Percentiles rank a stretch among this genome's conserved stretches.
Conservation (phyloP, 2,329 filamentous ascomycete species). For the Endoconidiophora polonica region DNA sequence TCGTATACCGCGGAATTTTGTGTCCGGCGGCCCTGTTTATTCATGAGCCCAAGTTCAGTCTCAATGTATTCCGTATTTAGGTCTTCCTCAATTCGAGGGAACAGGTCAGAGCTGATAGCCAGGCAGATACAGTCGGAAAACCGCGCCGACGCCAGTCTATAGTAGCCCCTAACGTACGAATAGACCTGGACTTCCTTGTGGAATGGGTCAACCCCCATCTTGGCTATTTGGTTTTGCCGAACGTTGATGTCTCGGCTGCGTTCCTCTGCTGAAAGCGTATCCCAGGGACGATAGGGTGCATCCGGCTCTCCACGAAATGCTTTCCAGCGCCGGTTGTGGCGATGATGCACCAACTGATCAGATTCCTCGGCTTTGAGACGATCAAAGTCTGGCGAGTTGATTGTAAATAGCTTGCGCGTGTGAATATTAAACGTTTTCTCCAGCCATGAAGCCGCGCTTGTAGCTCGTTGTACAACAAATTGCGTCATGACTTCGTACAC, state of each 20-base stretch:
- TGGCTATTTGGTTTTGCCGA: constrained; percentile 26
- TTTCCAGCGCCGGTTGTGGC: constrained; percentile 33
- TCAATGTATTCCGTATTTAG: constrained; percentile 23
- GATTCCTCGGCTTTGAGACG: constrained; percentile 30
- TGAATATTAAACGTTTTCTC: constrained; percentile 35
- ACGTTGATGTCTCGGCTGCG: constrained; percentile 26
- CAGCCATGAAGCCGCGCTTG: constrained; percentile 23
- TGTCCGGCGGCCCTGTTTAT: not conserved
- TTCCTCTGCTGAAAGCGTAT: constrained; percentile 32
- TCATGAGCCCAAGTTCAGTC: constrained; percentile 25
- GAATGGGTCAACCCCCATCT: constrained; percentile 42
- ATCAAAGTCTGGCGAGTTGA: constrained; percentile 32
- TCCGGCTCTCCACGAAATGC: constrained; percentile 21
- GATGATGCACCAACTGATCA: constrained; percentile 27
- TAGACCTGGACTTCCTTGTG: constrained; percentile 43
- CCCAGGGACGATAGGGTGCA: constrained; percentile 22
- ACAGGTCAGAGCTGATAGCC: constrained; percentile 31
- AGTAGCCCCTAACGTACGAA: constrained; percentile 50
- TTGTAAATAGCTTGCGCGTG: constrained; percentile 37
- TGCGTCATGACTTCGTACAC: constrained; percentile 26
- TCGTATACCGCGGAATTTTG: not conserved
- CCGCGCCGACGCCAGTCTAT: constrained; percentile 45
- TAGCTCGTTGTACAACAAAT: constrained; percentile 27
- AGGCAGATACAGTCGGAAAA: constrained; percentile 42
- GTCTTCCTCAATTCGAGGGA: constrained; percentile 26